Evolutionary conservation across 352 stramenopile species (phyloP).

Genomic region (Discostella stelligera): DNA sequence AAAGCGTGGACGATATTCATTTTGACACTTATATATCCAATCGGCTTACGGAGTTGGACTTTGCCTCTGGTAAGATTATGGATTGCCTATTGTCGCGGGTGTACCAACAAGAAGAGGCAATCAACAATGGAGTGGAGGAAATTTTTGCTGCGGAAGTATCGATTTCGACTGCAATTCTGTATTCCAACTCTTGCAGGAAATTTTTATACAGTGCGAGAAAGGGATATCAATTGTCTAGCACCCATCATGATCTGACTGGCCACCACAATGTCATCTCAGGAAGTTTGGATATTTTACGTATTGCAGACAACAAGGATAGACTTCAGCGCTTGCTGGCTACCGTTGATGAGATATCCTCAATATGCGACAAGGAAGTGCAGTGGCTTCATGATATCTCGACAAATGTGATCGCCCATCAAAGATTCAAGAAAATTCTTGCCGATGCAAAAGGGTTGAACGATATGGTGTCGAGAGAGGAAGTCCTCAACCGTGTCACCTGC

Average conservation of each 20-base stretch:
- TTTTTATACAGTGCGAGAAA: conserved; percentile 35
- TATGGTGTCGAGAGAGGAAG: conserved; percentile 36
- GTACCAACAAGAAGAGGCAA: conserved; percentile 33
- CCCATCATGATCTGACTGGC: conserved; percentile 3
- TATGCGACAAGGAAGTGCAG: conserved; percentile 35
- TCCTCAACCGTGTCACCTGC: conserved; percentile 35
- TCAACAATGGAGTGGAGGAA: conserved; percentile 28
- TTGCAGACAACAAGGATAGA: conserved; percentile 43
- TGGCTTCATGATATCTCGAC: conserved; percentile 41
- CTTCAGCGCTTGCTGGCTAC: conserved; percentile 33
- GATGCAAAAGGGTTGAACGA: conserved; percentile 37
- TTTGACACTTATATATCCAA: conserved; percentile 60
- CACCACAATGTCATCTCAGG: conserved; percentile 32
- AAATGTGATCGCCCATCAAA: conserved; percentile 8
- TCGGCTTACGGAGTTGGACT: conserved; percentile 48
- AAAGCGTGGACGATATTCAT: conserved; percentile 37
- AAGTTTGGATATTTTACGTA: conserved; percentile 35
- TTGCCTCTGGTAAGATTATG: conserved; percentile 39
- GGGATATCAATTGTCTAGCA: conserved; percentile 31
- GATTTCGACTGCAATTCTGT: conserved; percentile 35
- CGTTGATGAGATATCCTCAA: conserved; percentile 41
- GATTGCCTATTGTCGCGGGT: conserved; percentile 42
- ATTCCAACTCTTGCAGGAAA: conserved; percentile 42
- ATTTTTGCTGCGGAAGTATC: conserved; percentile 50
- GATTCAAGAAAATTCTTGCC: conserved; percentile 33